Conservation (phyloP, 1,284 basidiomycete species). For the Ceratobasidium sp. region DNA sequence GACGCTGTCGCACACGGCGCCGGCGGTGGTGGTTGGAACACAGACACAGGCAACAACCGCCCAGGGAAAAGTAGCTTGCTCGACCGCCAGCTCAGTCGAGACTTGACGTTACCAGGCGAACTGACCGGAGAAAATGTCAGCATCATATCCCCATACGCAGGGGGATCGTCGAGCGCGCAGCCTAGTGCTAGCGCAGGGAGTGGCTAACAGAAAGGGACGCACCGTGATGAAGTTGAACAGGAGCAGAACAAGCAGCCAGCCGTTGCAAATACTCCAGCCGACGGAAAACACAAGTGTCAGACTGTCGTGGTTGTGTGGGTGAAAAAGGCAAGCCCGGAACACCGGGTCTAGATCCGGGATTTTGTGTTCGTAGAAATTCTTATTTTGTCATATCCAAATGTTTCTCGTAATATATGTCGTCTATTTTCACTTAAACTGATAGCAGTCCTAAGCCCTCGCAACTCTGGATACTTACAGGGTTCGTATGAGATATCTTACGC, state of each 20-base stretch:
- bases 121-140: neutral
- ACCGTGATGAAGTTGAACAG: conserved; percentile 12
- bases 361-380: too few relatives aligned
- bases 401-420: too few relatives aligned
- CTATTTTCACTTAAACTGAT: too few relatives aligned
- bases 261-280: conserved; percentile 13
- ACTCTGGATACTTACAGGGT: too few relatives aligned
- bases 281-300: neutral
- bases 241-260: conserved; percentile 6
- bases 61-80: conserved; percentile 15
- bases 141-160: neutral
- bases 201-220: neutral
- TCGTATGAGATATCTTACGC: too few relatives aligned
- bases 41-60: neutral
- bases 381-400: too few relatives aligned
- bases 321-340: neutral
- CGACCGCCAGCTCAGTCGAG: conserved; percentile 19
- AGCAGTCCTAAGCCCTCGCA: too few relatives aligned
- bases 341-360: neutral
- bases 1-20: neutral
- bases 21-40: conserved; percentile 6
- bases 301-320: conserved; percentile 12
- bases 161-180: conserved; percentile 4
- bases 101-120: neutral
- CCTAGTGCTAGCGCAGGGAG: neutral